Evolutionary conservation across 805 yeast genomes (phyloP), one percentile per base, ranked within the genome.

Genomic region (Tetrapisispora pingtungensis): DNA sequence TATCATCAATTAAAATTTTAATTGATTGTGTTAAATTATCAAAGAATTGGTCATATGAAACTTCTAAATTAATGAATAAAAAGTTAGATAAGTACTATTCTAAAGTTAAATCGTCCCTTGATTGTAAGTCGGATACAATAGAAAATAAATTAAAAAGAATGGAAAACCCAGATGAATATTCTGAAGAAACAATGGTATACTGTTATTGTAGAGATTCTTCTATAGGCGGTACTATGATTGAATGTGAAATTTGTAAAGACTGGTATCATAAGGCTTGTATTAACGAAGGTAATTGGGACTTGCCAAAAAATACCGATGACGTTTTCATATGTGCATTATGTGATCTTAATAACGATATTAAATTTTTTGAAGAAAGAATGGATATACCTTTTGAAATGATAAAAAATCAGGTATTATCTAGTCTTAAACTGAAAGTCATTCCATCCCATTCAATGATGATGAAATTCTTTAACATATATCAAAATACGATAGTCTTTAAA

Each of bases 261-360:
- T 81, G 88, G 88, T 82, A 75, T 54, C 89, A 82, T 56, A 71
- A 73, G 38, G 62, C 61, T 14, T 82, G 89, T 59, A 66, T 81
- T 36, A 71, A 71, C 41, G 55, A 68, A 26, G 66, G 65, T 2
- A 49, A 58, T 14, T 62, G 66, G 49, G 47, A 48, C 33, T 41
- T 62, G 19, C 62, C 61, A 31, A 55, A 51, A 15, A 57, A 55
- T 41, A 65, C 63, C 3, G 59, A 65, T 31, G 67, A 61, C n/a
- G 61, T 59, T 10, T 80, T 71, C 50, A 59, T 70, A 13, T 80
- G 86, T 61, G 73, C 81, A 1, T 52, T 77, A 20, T 80, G 86
- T 58, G 75, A 74, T 52, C 39, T 57, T 15, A 46, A 48, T 30
- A 33, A 33, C 26, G 26, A 18, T 20, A 19, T 10, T 12, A 20